These are phyloP conservation scores for Magnolia changhungtana DNA, from an alignment of 164 flowering plant species.

Conservation along the genomic window DNA sequence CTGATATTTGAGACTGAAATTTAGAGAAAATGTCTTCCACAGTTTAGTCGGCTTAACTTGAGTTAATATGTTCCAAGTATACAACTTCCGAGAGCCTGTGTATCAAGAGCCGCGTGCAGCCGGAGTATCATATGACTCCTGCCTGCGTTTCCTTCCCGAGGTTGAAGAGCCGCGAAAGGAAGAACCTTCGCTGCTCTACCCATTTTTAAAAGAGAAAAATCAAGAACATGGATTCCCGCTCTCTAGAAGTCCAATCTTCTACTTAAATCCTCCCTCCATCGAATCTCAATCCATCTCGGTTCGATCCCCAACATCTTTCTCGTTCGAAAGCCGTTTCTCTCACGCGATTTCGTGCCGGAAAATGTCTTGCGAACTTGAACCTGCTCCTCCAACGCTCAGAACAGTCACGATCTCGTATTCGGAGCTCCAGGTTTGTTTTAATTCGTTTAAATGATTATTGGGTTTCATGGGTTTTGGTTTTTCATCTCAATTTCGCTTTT, in stretches of 20 bases:
- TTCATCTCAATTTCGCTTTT: not conserved
- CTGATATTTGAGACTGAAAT: no score
- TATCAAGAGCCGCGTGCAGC: no score
- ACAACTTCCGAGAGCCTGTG: no score
- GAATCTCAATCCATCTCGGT: not conserved
- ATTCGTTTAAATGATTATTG: not conserved
- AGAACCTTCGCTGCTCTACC: no score
- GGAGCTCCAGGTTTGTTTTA: constrained; percentile 43
- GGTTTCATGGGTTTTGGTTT: not conserved
- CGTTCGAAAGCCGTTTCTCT: constrained; percentile 1
- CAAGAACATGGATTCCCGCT: not conserved
- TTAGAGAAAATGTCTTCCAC: no score
- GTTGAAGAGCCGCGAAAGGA: no score
- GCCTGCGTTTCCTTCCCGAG: no score
- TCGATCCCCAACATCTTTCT: constrained; percentile 4
- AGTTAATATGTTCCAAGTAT: no score
- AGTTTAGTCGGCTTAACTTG: no score
- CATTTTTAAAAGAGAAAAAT: no score
- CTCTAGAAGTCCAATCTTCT: not conserved
- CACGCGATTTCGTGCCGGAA: constrained; percentile 11
- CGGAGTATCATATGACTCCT: no score
- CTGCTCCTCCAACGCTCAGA: constrained; percentile 29
- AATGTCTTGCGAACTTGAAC: constrained; percentile 29
- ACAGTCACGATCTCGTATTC: constrained; percentile 57
- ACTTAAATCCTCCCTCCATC: not conserved